Conservation (phyloP, 2,329 filamentous ascomycete genomes). For the Xylaria sp. region DNA sequence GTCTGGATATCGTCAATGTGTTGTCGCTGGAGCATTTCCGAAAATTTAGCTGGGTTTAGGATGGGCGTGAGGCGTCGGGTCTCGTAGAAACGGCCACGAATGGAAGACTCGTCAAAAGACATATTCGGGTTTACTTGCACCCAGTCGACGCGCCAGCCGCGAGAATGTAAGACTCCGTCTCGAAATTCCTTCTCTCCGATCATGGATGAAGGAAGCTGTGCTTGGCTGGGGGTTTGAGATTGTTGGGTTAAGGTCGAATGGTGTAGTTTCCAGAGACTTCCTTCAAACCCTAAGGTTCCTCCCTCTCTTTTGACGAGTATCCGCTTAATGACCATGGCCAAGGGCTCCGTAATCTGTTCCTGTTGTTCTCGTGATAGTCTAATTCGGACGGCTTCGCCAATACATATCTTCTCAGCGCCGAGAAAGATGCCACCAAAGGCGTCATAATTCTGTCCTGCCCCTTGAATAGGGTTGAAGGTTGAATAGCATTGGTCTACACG, state of each 20-base stretch:
- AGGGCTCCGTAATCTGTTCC: constrained; percentile 27
- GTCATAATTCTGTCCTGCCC: constrained; percentile 48
- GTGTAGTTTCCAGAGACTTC: constrained; percentile 47
- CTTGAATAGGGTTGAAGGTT: constrained; percentile 56
- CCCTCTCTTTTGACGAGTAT: constrained; percentile 29
- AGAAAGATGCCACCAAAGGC: constrained; percentile 62
- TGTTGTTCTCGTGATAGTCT: constrained; percentile 30
- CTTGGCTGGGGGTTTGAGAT: constrained; percentile 8
- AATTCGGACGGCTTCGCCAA: constrained; percentile 62
- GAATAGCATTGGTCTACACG: constrained; percentile 63
- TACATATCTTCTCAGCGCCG: constrained; percentile 61
- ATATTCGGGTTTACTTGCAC: constrained; percentile 43
- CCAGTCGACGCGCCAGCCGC: constrained; percentile 50
- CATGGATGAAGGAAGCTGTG: constrained; percentile 43
- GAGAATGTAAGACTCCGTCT: constrained; percentile 42
- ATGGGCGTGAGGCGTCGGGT: constrained; percentile 64
- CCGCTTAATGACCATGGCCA: constrained; percentile 33
- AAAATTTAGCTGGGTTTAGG: constrained; percentile 56
- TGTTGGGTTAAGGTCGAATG: constrained; percentile 36
- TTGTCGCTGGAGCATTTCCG: constrained; percentile 53
- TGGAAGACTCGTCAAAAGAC: constrained; percentile 54
- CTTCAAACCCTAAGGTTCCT: constrained; percentile 41
- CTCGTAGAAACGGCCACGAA: constrained; percentile 69
- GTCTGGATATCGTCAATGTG: constrained; percentile 58
- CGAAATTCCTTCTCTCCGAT: constrained; percentile 49